phyloP scores from a whole-genome alignment of 2,329 filamentous ascomycete species.

The Aspergillus sp. region DNA sequence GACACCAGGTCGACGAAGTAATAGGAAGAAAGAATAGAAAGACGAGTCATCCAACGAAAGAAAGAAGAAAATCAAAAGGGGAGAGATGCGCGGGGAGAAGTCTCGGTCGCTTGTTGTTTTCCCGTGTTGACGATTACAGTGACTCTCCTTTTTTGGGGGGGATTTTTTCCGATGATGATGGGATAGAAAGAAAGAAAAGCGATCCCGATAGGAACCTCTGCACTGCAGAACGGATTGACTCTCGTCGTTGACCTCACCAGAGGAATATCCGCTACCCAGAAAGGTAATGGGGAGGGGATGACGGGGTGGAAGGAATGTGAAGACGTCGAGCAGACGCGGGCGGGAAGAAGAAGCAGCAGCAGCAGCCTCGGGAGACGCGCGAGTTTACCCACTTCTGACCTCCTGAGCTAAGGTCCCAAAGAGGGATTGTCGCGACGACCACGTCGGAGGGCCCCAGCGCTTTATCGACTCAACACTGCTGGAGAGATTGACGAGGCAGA shows the following conservation, averaged over 20 bases:
- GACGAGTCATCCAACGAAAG: conserved; percentile 11
- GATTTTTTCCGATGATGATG: conserved; percentile 7
- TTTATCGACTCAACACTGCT: conserved; percentile 20
- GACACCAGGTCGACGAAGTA: conserved; percentile 21
- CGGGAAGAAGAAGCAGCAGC: conserved; percentile 17
- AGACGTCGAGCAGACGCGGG: conserved; percentile 21
- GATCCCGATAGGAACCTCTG: conserved; percentile 18
- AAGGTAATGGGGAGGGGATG: conserved; percentile 21
- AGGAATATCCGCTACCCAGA: conserved; percentile 21
- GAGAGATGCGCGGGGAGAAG: conserved; percentile 5
- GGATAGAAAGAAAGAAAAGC: background rate
- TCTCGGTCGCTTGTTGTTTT: conserved; percentile 7
- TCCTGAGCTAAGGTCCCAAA: background rate
- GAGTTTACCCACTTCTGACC: conserved; percentile 1
- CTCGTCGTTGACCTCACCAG: conserved; percentile 21
- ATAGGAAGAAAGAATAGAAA: conserved; percentile 8
- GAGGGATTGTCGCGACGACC: background rate
- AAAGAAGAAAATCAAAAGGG: conserved; percentile 8
- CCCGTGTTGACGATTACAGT: conserved; percentile 12
- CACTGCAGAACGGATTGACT: conserved; percentile 27
- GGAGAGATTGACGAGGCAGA: conserved; percentile 21
- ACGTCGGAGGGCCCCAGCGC: conserved; percentile 1
- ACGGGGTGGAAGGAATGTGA: conserved; percentile 25
- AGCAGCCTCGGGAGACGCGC: conserved; percentile 22
- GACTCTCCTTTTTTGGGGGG: conserved; percentile 16